Evolutionary conservation across 352 stramenopile species (phyloP).

Genomic region (Globisporangium carolinianum): DNA sequence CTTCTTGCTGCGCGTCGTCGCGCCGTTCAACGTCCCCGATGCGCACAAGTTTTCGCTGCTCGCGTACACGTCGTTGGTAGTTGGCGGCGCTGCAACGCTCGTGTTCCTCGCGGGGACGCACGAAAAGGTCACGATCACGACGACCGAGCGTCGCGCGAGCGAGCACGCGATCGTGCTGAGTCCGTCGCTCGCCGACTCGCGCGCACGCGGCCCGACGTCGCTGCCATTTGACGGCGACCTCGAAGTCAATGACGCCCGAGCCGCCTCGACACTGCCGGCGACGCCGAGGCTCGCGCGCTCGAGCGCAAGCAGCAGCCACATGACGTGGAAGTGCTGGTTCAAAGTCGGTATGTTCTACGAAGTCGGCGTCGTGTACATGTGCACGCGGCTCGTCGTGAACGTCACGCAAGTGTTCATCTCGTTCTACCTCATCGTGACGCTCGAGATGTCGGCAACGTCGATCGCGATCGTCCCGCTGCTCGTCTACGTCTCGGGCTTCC

Average conservation of each 20-base stretch:
- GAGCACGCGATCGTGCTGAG: slow-evolving; percentile 26
- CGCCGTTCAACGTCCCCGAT: slow-evolving; percentile 59
- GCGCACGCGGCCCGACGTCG: slow-evolving; percentile 29
- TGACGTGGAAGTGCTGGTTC: slow-evolving; percentile 79
- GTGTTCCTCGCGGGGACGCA: slow-evolving; percentile 65
- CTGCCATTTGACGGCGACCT: slow-evolving; percentile 52
- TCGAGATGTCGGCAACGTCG: slow-evolving; percentile 77
- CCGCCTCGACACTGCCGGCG: background rate
- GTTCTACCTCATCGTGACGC: slow-evolving; percentile 81
- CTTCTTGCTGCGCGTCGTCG: slow-evolving; percentile 46
- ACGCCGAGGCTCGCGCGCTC: background rate
- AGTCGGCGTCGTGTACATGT: slow-evolving; percentile 85
- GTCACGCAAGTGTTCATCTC: slow-evolving; percentile 85
- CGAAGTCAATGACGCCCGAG: slow-evolving; percentile 21
- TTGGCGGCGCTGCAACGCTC: slow-evolving; percentile 53
- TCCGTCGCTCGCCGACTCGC: slow-evolving; percentile 46
- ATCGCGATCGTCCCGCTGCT: slow-evolving; percentile 82
- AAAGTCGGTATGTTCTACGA: slow-evolving; percentile 80
- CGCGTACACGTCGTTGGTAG: slow-evolving; percentile 60
- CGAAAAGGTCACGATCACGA: slow-evolving; percentile 36
- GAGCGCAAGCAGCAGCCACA: slow-evolving; percentile 19
- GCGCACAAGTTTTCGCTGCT: slow-evolving; percentile 70
- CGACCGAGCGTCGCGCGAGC: slow-evolving; percentile 18
- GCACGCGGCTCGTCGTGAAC: slow-evolving; percentile 79
- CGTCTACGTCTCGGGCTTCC: slow-evolving; percentile 78